Evolutionary conservation across 1,284 basidiomycete genomes (phyloP).

Genomic region (Coriolopsis trogii): DNA sequence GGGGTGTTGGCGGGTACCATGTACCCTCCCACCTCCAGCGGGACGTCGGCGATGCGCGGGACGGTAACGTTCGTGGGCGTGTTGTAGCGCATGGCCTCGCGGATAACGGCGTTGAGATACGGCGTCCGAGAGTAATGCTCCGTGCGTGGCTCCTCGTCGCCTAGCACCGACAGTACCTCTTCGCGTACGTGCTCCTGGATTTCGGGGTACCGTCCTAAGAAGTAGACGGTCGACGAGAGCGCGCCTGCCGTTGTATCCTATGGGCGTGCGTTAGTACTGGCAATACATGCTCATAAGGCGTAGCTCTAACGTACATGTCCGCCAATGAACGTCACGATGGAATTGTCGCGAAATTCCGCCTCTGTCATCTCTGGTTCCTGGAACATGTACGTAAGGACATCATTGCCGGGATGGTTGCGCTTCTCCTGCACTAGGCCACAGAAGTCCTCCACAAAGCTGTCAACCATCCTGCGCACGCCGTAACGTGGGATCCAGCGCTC

Average conservation of each 20-base stretch:
- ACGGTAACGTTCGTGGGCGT: conserved; percentile 34
- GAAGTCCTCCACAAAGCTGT: conserved; percentile 30
- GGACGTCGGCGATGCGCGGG: conserved; percentile 28
- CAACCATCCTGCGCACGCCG: conserved; percentile 26
- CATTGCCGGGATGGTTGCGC: conserved; percentile 33
- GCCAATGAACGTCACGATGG: conserved; percentile 38
- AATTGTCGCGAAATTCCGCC: conserved; percentile 35
- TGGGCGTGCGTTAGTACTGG: background rate
- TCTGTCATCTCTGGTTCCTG: conserved; percentile 33
- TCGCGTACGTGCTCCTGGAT: conserved; percentile 31
- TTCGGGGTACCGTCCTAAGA: conserved; percentile 34
- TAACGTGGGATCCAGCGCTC: conserved; percentile 34
- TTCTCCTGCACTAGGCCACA: conserved; percentile 28
- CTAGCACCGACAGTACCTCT: conserved; percentile 28
- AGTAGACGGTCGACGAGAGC: conserved; percentile 35
- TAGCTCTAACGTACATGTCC: conserved; percentile 31
- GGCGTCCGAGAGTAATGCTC: conserved; percentile 30
- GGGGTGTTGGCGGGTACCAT: conserved; percentile 28
- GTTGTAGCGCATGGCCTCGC: conserved; percentile 38
- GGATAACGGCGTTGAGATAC: conserved; percentile 35
- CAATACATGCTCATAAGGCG: background rate
- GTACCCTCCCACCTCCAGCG: conserved; percentile 17
- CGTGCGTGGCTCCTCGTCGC: conserved; percentile 29
- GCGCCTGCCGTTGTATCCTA: conserved; percentile 39
- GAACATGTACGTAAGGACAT: conserved; percentile 38